phyloP scores from a whole-genome alignment of 805 yeast species.

The Kluyveromyces lactis region DNA sequence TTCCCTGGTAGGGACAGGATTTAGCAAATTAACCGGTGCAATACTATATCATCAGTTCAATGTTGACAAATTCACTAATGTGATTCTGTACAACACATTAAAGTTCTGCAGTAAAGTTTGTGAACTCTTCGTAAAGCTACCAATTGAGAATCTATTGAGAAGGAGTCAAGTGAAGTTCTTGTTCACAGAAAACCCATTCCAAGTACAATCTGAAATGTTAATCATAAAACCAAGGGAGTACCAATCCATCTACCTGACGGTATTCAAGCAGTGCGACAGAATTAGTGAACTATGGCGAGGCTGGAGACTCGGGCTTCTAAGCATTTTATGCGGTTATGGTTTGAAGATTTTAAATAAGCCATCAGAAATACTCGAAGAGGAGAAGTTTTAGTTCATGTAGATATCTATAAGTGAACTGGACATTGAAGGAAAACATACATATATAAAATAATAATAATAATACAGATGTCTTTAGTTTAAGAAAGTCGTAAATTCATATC shows the following conservation, averaged over 20 bases:
- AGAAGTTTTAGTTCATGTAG: slow-evolving; percentile 26
- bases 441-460: too few species aligned
- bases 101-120: slow-evolving; percentile 52
- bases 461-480: too few species aligned
- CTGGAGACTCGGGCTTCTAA: slow-evolving; percentile 81
- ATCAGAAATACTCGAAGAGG: slow-evolving; percentile 34
- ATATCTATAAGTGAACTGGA: background rate
- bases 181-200: slow-evolving; percentile 31
- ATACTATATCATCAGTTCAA: slow-evolving; percentile 51
- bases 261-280: slow-evolving; percentile 36
- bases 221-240: slow-evolving; percentile 54
- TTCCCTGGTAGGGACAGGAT: slow-evolving; percentile 49
- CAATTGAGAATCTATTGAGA: slow-evolving; percentile 77
- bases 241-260: slow-evolving; percentile 44
- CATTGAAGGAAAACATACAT: background rate
- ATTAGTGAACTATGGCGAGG: slow-evolving; percentile 63
- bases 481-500: too few species aligned
- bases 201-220: slow-evolving; percentile 40
- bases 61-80: slow-evolving; percentile 58
- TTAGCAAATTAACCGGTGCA: slow-evolving; percentile 60
- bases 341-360: slow-evolving; percentile 48
- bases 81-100: slow-evolving; percentile 48
- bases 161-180: slow-evolving; percentile 74
- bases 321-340: slow-evolving; percentile 79
- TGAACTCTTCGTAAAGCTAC: slow-evolving; percentile 71